Percentiles rank a stretch among this genome's conserved stretches.
Conservation (phyloP, 1,284 basidiomycete genomes). For the Ceratobasidium sp. region DNA sequence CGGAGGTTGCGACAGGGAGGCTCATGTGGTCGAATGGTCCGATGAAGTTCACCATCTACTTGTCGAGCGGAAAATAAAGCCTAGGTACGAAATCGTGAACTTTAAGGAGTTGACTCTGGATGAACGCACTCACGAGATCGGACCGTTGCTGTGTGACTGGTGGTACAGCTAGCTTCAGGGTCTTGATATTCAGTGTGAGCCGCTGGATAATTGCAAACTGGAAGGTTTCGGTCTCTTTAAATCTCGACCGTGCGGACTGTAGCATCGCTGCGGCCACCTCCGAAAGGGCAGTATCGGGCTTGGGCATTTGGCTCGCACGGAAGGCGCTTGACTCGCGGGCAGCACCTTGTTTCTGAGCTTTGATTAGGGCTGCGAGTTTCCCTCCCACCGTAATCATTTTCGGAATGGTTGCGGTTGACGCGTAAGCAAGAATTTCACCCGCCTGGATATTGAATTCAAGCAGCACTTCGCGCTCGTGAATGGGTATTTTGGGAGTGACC, state of each 20-base stretch:
- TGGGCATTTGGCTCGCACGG: slow-evolving; percentile 72
- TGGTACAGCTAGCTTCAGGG: slow-evolving; percentile 76
- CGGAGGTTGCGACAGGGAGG: slow-evolving; percentile 72
- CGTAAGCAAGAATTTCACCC: slow-evolving; percentile 75
- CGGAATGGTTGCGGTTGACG: slow-evolving; percentile 80
- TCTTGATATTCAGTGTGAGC: slow-evolving; percentile 74
- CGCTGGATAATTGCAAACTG: slow-evolving; percentile 76
- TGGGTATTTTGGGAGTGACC: slow-evolving; percentile 59
- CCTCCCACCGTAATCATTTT: slow-evolving; percentile 77
- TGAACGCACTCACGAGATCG: slow-evolving; percentile 39
- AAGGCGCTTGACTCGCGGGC: slow-evolving; percentile 80
- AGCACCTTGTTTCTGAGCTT: slow-evolving; percentile 78
- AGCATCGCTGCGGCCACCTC: slow-evolving; percentile 87
- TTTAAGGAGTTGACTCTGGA: neutral
- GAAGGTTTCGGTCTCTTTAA: slow-evolving; percentile 71
- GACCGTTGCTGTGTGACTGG: slow-evolving; percentile 71
- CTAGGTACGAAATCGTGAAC: slow-evolving; percentile 1
- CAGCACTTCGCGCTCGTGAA: slow-evolving; percentile 71
- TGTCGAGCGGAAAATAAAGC: slow-evolving; percentile 33
- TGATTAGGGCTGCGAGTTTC: slow-evolving; percentile 79
- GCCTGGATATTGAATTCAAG: slow-evolving; percentile 83
- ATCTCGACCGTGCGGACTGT: slow-evolving; percentile 74
- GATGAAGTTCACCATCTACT: slow-evolving; percentile 75
- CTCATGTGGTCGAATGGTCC: slow-evolving; percentile 67
- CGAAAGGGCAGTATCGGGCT: slow-evolving; percentile 81